Conservation (phyloP, 106 monocot genomes). For the Dioscorea dumetorum region DNA sequence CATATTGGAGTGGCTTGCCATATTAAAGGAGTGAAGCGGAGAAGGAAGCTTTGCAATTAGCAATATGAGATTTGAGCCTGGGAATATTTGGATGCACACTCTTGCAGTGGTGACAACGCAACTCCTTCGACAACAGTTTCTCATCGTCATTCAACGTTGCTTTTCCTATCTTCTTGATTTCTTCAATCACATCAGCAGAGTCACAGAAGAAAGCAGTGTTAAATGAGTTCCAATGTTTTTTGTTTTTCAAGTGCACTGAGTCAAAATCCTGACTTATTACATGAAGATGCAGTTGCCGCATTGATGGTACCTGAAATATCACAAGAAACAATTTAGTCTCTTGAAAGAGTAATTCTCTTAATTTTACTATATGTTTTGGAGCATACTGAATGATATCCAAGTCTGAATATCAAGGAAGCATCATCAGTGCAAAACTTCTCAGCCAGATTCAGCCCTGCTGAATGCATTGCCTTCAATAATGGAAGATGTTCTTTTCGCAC, state of each 20-base stretch:
- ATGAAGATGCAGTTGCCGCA: constrained; percentile 95
- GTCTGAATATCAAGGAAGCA: constrained; percentile 54
- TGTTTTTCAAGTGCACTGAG: constrained; percentile 65
- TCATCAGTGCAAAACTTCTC: constrained; percentile 54
- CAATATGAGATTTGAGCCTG: constrained; percentile 49
- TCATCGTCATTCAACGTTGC: constrained; percentile 42
- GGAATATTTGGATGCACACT: constrained; percentile 94
- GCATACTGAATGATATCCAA: constrained; percentile 90
- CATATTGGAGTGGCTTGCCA: no score
- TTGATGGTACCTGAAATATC: constrained; percentile 62
- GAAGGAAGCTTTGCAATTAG: constrained; percentile 38
- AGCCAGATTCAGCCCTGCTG: constrained; percentile 54
- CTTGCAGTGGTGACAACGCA: constrained; percentile 79
- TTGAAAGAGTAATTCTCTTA: no score
- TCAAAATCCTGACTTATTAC: constrained; percentile 98
- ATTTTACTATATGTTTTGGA: neutral
- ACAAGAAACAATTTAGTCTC: no score
- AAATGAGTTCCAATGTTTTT: constrained; percentile 95
- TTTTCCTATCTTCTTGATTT: constrained; percentile 37
- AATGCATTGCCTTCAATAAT: constrained; percentile 59
- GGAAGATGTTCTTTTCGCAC: constrained; percentile 54
- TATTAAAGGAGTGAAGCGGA: constrained; percentile 22
- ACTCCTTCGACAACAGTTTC: constrained; percentile 51
- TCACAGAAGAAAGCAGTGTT: constrained; percentile 76
- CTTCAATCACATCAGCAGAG: constrained; percentile 65